Evolutionary conservation across 2,329 filamentous ascomycete species (phyloP), one percentile per base, ranked within the genome.

Genomic region (Hirsutella minnesotensis): DNA sequence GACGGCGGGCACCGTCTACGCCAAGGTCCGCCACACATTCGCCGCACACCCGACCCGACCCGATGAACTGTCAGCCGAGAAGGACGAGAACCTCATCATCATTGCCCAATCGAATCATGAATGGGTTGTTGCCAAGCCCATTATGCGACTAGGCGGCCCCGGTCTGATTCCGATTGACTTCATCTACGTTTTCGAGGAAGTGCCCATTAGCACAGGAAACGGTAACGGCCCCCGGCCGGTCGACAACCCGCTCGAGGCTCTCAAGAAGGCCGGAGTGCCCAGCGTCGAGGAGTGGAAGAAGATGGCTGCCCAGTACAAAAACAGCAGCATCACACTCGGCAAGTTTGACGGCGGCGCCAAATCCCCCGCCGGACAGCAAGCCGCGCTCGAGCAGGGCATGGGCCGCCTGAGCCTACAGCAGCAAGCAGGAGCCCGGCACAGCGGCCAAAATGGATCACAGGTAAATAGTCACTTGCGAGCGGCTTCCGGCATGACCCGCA

Each of bases 101-200:
- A 96, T 96, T 59, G 92, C 92, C 37, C 92, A 96, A 63, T 96
- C 90, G 7, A 96, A 96, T 56, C 87, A 90, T 5, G 92, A 98
- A 64, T 98, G 92, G 92, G 96, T 96, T 57, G 90, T 98, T 47
- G 92, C 92, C 40, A 98, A 98, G 65, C 92, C 92, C n/a, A 98
- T 98, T 59, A 90, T 89, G 48, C 77, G 92, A 51, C 72, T 98
- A n/a, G 92, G 92, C 36, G 92, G 92, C 1, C 92, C 92, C 1
- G 92, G 92, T 34, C 67, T 98, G 53, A 96, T 98, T 51, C 92
- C 92, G 2, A 90, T 96, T 27, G 94, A 89, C 0, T 96, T 95
- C 60, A 86, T 98, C 52, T 88, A 98, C 65, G 90, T 98, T 53
- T 77, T 87, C 59, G 92, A 96, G 61, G 95, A 45, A 9, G n/a